Evolutionary conservation across 176 grass and related monocot species (phyloP).

Genomic region (Eragrostis nindensis): DNA sequence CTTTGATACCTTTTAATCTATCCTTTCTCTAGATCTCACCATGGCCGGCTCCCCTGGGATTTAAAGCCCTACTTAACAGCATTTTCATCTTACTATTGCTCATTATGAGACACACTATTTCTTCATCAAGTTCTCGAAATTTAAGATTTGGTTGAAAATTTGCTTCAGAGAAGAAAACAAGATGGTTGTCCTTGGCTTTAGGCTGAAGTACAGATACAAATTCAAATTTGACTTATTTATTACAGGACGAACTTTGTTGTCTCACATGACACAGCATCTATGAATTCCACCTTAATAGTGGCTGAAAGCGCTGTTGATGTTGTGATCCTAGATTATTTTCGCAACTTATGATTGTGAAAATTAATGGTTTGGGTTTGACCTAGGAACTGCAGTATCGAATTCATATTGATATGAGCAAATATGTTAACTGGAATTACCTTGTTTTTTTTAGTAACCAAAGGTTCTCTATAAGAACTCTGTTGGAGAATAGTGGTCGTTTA

Average conservation of each 20-base stretch:
- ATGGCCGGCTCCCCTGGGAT: background rate
- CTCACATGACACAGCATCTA: background rate
- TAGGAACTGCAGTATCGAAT: background rate
- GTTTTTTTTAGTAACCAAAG: background rate
- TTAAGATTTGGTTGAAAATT: conserved; percentile 8
- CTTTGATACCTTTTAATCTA: conserved; percentile 18
- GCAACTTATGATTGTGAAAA: background rate
- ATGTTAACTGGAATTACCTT: background rate
- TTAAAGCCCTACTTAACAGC: background rate
- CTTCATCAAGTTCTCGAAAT: background rate
- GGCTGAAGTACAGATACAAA: background rate
- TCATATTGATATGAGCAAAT: background rate
- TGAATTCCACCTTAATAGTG: background rate
- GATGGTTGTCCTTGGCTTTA: background rate
- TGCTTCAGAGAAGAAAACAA: background rate
- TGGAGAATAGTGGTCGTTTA: too few species aligned
- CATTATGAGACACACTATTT: background rate
- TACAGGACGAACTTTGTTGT: background rate
- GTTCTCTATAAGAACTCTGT: background rate
- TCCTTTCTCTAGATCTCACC: background rate
- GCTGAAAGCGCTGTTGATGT: background rate
- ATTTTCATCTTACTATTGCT: background rate
- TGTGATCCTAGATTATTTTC: background rate
- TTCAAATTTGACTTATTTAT: conserved; percentile 21
- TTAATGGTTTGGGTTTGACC: background rate